These are phyloP conservation scores for Phoenix dactylifera DNA, from an alignment of 176 grass and related monocot species.

Conservation along the genomic window DNA sequence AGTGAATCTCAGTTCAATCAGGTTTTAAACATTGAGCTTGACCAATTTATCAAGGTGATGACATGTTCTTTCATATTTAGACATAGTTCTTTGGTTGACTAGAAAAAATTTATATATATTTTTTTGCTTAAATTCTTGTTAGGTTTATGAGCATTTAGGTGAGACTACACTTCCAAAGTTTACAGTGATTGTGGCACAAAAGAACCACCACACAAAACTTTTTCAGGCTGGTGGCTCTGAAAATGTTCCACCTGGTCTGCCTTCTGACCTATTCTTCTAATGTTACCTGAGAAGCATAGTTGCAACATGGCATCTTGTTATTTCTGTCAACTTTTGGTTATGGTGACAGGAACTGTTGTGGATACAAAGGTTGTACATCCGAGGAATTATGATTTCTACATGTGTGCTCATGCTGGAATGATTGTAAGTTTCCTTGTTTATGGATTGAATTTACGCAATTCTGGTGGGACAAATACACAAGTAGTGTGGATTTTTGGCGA, in stretches of 20 bases:
- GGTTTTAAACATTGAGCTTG: conserved; percentile 43
- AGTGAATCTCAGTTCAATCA: conserved; percentile 48
- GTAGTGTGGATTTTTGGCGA: no score
- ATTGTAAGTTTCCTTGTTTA: conserved; percentile 28
- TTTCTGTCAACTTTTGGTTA: background rate
- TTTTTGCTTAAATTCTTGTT: conserved; percentile 1
- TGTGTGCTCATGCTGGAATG: conserved; percentile 52
- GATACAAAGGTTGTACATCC: conserved; percentile 49
- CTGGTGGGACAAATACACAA: no score
- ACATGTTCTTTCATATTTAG: background rate
- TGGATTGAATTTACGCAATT: background rate
- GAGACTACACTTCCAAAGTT: conserved; percentile 37
- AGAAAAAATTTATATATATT: background rate
- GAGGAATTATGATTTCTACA: conserved; percentile 59
- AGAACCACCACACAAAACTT: conserved; percentile 62
- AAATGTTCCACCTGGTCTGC: conserved; percentile 44
- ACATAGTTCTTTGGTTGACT: background rate
- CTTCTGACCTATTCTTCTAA: background rate
- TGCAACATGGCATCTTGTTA: background rate
- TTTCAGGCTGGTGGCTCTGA: conserved; percentile 21
- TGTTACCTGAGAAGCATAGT: background rate
- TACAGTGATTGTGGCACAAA: conserved; percentile 51
- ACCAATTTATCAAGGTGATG: conserved; percentile 46
- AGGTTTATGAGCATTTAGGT: conserved; percentile 41
- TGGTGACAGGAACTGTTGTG: conserved; percentile 42